These are phyloP conservation scores for Chrysosporium keratinophilum DNA, from an alignment of 2,329 filamentous ascomycete genomes.

Conservation along the genomic window DNA sequence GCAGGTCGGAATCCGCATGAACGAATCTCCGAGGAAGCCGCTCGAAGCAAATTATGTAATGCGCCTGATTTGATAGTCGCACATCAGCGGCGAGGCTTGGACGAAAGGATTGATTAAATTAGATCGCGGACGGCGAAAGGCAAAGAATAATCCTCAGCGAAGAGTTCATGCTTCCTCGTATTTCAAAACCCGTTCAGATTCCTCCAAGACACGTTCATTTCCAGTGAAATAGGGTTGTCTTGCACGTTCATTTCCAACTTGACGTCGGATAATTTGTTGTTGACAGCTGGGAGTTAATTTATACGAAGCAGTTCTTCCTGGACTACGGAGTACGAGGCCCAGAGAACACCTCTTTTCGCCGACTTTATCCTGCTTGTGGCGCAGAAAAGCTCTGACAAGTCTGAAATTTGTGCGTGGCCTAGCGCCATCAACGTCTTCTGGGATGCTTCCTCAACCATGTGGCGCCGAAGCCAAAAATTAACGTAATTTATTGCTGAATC, in stretches of 20 bases:
- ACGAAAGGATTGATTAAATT: not conserved
- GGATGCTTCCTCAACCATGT: not conserved
- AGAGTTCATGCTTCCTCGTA: not conserved
- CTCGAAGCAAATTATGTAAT: not conserved
- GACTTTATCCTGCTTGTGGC: too few species aligned
- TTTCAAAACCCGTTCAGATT: conserved; percentile 6
- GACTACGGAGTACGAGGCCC: too few species aligned
- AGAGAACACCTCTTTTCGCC: too few species aligned
- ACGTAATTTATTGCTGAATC: not conserved
- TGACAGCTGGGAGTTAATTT: not conserved
- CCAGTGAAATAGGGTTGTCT: conserved; percentile 8
- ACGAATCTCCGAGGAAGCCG: not conserved
- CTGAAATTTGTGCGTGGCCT: not conserved
- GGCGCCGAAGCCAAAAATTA: not conserved
- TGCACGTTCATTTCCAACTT: not conserved
- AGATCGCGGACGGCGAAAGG: not conserved
- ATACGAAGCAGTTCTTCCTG: not conserved
- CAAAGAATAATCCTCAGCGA: not conserved
- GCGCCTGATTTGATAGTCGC: conserved; percentile 1
- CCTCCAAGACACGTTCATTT: conserved; percentile 9
- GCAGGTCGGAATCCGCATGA: not conserved
- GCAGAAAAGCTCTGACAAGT: too few species aligned
- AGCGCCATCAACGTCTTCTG: not conserved
- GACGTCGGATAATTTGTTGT: not conserved
- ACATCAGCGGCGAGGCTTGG: not conserved